Conservation (phyloP, 2,329 filamentous ascomycete species). For the Xylariaceae sp. region DNA sequence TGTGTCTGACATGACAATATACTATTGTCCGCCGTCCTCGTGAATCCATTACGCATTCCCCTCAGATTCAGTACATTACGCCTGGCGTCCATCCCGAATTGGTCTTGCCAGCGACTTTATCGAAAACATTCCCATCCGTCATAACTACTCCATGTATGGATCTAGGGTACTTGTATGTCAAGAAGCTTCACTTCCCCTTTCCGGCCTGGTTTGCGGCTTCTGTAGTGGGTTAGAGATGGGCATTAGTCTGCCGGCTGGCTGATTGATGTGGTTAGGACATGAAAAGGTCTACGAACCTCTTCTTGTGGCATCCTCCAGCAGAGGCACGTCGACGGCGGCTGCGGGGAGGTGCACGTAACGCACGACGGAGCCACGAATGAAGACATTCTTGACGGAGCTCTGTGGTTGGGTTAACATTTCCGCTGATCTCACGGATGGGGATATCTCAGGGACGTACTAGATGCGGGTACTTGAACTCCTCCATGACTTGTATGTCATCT, state of each 20-base stretch:
- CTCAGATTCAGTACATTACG: too few relatives aligned
- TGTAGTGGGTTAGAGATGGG: conserved; percentile 26
- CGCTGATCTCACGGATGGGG: background rate
- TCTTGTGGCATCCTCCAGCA: conserved; percentile 87
- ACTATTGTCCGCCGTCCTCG: too few relatives aligned
- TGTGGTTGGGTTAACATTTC: conserved; percentile 26
- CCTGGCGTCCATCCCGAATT: background rate
- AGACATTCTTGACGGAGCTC: conserved; percentile 88
- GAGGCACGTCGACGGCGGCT: conserved; percentile 74
- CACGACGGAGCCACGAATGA: conserved; percentile 89
- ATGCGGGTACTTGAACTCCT: conserved; percentile 93
- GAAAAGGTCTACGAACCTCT: conserved; percentile 53
- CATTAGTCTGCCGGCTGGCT: background rate
- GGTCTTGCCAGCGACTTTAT: background rate
- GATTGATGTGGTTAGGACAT: background rate
- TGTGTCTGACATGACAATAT: too few relatives aligned
- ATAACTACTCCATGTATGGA: background rate
- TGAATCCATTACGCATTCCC: too few relatives aligned
- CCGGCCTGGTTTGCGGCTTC: conserved; percentile 56
- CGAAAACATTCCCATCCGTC: background rate
- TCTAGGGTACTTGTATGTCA: background rate
- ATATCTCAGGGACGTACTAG: conserved; percentile 51
- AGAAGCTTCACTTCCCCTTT: conserved; percentile 47
- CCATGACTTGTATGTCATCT: conserved; percentile 87
- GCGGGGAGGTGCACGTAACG: conserved; percentile 87